Evolutionary conservation across 192 early-diverging fungal species (phyloP), one percentile per base, ranked within the genome.

Genomic region (Pilaira anomala): DNA sequence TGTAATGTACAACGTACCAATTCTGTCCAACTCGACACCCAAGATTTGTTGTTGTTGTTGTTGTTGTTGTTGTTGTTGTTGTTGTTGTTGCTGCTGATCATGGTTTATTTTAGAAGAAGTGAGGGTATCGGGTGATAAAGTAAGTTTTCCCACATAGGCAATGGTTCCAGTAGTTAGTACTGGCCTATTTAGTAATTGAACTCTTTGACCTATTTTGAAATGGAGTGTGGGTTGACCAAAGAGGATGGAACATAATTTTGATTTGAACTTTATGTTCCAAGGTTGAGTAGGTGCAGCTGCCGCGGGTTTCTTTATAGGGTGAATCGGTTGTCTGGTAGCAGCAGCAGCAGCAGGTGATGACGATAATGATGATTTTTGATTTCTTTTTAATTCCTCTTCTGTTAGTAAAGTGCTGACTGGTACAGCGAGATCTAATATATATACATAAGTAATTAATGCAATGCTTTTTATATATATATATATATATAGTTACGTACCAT

Each of bases 1-100:
- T n/a, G n/a, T n/a, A n/a, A n/a, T n/a, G n/a, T n/a, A n/a, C n/a
- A 3, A 14, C 54, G 48, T 65, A 65, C 64, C 64, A 24, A 42
- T 29, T 48, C 64, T 42, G 45, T 65, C 64, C 42, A 65, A 39
- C 45, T 65, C 64, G 12, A 65, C 54, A 65, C 44, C 64, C 45
- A 65, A 16, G 26, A 30, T n/a, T 28, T 28, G 42, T 9, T n/a
- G n/a, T n/a, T n/a, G n/a, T n/a, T n/a, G n/a, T n/a, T n/a, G n/a
- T n/a, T n/a, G n/a, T n/a, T n/a, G n/a, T n/a, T n/a, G n/a, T n/a
- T n/a, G n/a, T n/a, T n/a, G n/a, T n/a, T n/a, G n/a, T n/a, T n/a
- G n/a, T n/a, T n/a, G n/a, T n/a, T n/a, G n/a, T n/a, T n/a, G n/a
- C n/a, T n/a, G n/a, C n/a, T n/a, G n/a, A n/a, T 36, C 33, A 36